Percentiles rank a stretch among this genome's conserved stretches.
Evolutionary conservation across 2,329 filamentous ascomycete genomes (phyloP).

Genomic region (Nannizzia gypsea): DNA sequence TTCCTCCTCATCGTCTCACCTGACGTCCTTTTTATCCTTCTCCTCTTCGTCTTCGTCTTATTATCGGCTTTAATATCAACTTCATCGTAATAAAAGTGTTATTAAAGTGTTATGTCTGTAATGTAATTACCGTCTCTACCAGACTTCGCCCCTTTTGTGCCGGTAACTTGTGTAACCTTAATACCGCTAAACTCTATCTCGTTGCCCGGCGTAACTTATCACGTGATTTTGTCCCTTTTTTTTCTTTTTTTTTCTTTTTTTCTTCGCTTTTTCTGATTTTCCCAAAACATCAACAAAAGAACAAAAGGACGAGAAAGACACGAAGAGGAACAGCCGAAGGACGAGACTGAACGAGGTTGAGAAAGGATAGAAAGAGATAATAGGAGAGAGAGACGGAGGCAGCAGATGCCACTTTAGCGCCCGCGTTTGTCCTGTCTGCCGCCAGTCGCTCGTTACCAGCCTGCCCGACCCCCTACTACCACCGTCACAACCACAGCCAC

Average conservation of each 20-base stretch:
- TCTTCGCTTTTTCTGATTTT: not conserved
- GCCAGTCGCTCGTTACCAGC: not conserved
- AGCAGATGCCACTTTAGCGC: too few relatives aligned
- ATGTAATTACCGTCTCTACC: not conserved
- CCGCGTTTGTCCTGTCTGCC: too few relatives aligned
- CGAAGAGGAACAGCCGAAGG: too few relatives aligned
- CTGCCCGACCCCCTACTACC: not conserved
- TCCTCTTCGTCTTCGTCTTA: not conserved
- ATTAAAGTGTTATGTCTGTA: not conserved
- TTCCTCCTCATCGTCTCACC: too few relatives aligned
- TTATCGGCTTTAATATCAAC: not conserved
- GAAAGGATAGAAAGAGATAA: too few relatives aligned
- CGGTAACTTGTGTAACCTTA: not conserved
- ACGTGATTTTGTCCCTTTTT: not conserved
- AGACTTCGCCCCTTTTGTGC: not conserved
- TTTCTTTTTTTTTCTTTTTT: not conserved
- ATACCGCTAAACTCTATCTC: not conserved
- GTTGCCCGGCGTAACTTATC: not conserved
- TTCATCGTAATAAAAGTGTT: not conserved
- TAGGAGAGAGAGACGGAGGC: too few relatives aligned
- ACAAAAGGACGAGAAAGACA: not conserved
- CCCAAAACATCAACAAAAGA: not conserved
- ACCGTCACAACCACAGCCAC: not conserved
- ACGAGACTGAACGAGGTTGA: too few relatives aligned
- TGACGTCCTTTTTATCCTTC: not conserved